These are phyloP conservation scores for Microsporum ferrugineum DNA, from an alignment of 2,329 filamentous ascomycete species.

Conservation along the genomic window DNA sequence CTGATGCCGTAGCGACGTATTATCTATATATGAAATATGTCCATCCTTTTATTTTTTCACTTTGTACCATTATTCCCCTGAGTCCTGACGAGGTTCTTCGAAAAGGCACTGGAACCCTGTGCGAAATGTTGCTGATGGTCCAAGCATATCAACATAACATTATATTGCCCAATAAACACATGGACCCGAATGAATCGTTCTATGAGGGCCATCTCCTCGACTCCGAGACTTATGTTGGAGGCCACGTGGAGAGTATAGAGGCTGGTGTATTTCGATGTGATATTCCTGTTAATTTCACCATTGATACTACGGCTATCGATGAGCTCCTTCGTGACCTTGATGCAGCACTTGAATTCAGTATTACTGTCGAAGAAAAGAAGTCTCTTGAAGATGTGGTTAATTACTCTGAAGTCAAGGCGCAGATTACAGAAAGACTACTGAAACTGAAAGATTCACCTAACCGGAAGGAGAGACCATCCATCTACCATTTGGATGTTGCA, in stretches of 20 bases:
- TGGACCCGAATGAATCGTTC: constrained; percentile 80
- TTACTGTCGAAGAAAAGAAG: constrained; percentile 74
- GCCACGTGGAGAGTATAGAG: constrained; percentile 98
- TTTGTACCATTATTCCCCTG: constrained; percentile 91
- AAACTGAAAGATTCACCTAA: constrained; percentile 73
- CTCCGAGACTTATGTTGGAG: constrained; percentile 94
- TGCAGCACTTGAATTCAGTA: constrained; percentile 76
- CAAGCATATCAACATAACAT: constrained; percentile 90
- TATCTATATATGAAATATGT: constrained; percentile 99
- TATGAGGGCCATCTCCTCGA: constrained; percentile 95
- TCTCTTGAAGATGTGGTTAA: constrained; percentile 66
- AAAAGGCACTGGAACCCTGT: constrained; percentile 96
- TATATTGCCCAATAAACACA: constrained; percentile 90
- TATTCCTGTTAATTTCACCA: constrained; percentile 84
- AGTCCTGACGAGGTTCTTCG: constrained; percentile 84
- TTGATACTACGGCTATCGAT: constrained; percentile 82
- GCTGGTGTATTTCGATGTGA: constrained; percentile 93
- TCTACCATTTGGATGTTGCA: constrained; percentile 96
- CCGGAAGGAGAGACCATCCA: constrained; percentile 71
- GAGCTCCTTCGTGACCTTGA: constrained; percentile 80
- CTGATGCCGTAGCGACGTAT: constrained; percentile 96
- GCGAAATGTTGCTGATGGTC: constrained; percentile 98
- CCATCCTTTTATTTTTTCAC: constrained; percentile 98
- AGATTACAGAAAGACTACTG: constrained; percentile 62
- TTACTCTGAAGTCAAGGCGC: constrained; percentile 70